Evolutionary conservation across 2,329 filamentous ascomycete species (phyloP).

Genomic region (Arthrobotrys sphaeroides): DNA sequence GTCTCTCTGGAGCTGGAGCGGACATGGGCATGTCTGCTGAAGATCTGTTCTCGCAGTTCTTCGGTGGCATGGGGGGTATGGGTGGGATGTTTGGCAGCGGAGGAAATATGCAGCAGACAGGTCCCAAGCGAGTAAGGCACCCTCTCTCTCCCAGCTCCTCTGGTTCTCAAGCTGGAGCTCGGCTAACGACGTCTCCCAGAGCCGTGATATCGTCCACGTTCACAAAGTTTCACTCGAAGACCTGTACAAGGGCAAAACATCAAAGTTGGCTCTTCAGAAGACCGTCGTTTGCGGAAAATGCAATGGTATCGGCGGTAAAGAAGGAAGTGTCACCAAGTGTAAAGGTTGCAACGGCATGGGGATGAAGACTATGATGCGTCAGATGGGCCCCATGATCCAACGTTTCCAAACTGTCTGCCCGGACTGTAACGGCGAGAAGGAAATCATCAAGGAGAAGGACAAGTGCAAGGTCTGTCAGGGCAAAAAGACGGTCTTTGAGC

Average conservation of each 20-base stretch:
- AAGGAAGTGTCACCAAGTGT: constrained; percentile 95
- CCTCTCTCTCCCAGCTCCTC: background rate
- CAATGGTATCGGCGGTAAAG: constrained; percentile 92
- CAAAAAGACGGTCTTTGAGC: constrained; percentile 97
- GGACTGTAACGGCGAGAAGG: constrained; percentile 96
- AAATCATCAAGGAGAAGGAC: constrained; percentile 96
- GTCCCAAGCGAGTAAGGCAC: constrained; percentile 71
- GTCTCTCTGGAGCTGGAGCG: constrained; percentile 85
- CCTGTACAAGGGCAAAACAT: constrained; percentile 97
- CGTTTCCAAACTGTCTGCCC: constrained; percentile 99
- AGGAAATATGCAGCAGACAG: constrained; percentile 73
- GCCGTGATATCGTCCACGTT: constrained; percentile 95
- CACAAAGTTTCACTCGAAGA: constrained; percentile 99
- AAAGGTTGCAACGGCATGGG: constrained; percentile 88
- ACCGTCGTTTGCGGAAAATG: constrained; percentile 97
- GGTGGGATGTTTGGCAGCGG: constrained; percentile 80
- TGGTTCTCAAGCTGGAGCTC: background rate
- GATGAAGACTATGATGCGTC: constrained; percentile 99
- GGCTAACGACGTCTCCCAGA: constrained; percentile 66
- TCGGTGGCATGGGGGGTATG: constrained; percentile 77
- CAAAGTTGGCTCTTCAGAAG: constrained; percentile 95
- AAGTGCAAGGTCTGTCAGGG: constrained; percentile 95
- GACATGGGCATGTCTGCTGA: constrained; percentile 87
- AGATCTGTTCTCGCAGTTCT: constrained; percentile 97
- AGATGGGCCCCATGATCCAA: constrained; percentile 99